Conservation (phyloP, 2,329 filamentous ascomycete species). For the Stemphylium vesicarium region DNA sequence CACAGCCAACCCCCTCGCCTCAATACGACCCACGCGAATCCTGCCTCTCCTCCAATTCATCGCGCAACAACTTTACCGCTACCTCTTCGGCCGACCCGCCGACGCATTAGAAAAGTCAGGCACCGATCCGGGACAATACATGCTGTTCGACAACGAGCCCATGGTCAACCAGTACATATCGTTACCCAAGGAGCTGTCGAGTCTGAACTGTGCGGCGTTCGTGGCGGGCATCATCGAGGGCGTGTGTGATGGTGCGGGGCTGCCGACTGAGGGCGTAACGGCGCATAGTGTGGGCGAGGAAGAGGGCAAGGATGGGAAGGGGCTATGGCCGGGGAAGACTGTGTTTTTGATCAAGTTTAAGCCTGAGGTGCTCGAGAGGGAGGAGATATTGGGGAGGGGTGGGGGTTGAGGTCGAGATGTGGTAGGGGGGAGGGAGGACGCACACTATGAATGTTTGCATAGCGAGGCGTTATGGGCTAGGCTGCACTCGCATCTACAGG, state of each 20-base stretch:
- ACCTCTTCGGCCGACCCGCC: constrained; percentile 88
- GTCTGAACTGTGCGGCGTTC: constrained; percentile 95
- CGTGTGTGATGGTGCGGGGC: constrained; percentile 90
- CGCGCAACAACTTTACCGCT: constrained; percentile 87
- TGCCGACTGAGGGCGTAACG: constrained; percentile 80
- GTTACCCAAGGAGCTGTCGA: constrained; percentile 92
- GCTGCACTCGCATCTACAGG: neutral
- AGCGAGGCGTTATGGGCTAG: constrained; percentile 23
- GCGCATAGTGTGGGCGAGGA: constrained; percentile 72
- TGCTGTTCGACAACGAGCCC: constrained; percentile 98
- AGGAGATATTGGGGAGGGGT: constrained; percentile 75
- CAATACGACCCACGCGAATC: constrained; percentile 80
- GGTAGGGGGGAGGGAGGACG: neutral
- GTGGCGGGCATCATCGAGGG: constrained; percentile 96
- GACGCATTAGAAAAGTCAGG: constrained; percentile 91
- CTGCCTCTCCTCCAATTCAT: constrained; percentile 94
- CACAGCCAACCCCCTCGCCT: constrained; percentile 52
- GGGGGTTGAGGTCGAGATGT: constrained; percentile 43
- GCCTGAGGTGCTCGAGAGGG: constrained; percentile 87
- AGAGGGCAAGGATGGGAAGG: constrained; percentile 58
- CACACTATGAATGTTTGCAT: constrained; percentile 10
- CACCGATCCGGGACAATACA: constrained; percentile 90
- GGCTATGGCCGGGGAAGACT: constrained; percentile 92
- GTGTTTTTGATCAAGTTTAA: constrained; percentile 95
- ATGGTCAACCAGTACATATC: constrained; percentile 93